These are phyloP conservation scores for Chalara sp. DNA, from an alignment of 2,329 filamentous ascomycete genomes.

Conservation along the genomic window DNA sequence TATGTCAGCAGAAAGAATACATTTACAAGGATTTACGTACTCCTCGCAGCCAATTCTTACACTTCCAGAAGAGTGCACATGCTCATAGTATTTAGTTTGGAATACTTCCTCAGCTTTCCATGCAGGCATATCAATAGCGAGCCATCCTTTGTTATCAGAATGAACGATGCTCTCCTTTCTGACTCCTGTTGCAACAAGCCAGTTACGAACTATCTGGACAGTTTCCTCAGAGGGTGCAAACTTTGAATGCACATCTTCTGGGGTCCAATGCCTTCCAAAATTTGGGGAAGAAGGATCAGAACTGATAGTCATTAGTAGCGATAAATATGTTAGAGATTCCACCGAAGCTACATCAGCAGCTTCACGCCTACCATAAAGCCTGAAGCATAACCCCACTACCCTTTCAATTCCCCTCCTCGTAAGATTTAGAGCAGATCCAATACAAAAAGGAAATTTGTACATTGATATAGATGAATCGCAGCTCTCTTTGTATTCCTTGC, in stretches of 20 bases:
- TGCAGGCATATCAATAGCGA: slow-evolving; percentile 29
- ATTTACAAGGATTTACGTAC: slow-evolving; percentile 9
- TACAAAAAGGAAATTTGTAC: background rate
- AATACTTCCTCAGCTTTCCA: slow-evolving; percentile 29
- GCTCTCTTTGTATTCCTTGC: background rate
- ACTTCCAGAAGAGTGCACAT: slow-evolving; percentile 24
- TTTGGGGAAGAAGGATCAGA: slow-evolving; percentile 18
- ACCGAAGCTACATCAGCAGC: too few relatives aligned
- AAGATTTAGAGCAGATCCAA: background rate
- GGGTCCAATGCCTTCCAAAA: slow-evolving; percentile 14
- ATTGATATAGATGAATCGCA: background rate
- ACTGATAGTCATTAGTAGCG: background rate
- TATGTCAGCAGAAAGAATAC: background rate
- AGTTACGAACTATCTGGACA: slow-evolving; percentile 25
- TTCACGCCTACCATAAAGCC: too few relatives aligned
- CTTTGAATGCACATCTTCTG: slow-evolving; percentile 15
- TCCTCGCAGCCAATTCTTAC: slow-evolving; percentile 28
- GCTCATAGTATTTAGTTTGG: slow-evolving; percentile 28
- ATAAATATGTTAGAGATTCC: too few relatives aligned
- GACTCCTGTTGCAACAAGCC: slow-evolving; percentile 29
- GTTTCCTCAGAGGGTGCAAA: slow-evolving; percentile 26
- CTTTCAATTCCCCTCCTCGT: too few relatives aligned
- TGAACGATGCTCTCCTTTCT: slow-evolving; percentile 24
- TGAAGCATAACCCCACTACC: too few relatives aligned
- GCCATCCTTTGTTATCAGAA: slow-evolving; percentile 27